These are phyloP conservation scores for Phytopythium aichiense DNA, from an alignment of 352 stramenopile genomes.

Conservation along the genomic window DNA sequence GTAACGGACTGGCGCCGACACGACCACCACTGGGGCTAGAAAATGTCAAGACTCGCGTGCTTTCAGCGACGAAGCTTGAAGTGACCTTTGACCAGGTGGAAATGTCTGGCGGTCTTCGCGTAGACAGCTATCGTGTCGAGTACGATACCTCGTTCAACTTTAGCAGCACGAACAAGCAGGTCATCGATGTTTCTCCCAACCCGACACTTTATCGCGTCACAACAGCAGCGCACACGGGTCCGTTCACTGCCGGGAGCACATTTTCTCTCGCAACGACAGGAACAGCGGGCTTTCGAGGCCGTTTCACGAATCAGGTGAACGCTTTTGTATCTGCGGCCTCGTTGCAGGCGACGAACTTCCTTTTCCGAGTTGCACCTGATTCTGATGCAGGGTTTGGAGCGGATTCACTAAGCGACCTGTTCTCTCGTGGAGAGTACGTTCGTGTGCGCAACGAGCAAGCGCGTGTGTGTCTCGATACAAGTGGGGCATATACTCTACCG, in stretches of 20 bases:
- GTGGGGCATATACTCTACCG: constrained; percentile 44
- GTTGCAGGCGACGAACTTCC: constrained; percentile 31
- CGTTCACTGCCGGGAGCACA: constrained; percentile 51
- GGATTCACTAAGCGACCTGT: constrained; percentile 24
- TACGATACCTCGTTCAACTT: constrained; percentile 34
- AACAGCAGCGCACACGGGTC: constrained; percentile 59
- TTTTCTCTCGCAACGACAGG: constrained; percentile 64
- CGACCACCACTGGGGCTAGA: constrained; percentile 40
- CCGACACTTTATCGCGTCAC: constrained; percentile 61
- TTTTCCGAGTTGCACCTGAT: constrained; percentile 45
- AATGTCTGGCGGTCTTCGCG: constrained; percentile 43
- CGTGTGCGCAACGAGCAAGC: constrained; percentile 50
- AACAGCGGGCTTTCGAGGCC: constrained; percentile 38
- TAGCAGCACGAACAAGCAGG: constrained; percentile 15
- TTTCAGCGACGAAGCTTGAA: constrained; percentile 38
- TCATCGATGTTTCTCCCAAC: constrained; percentile 21
- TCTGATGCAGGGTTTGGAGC: constrained; percentile 25
- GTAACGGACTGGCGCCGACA: constrained; percentile 35
- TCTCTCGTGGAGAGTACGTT: constrained; percentile 64
- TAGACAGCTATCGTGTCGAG: constrained; percentile 61
- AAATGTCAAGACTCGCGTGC: constrained; percentile 33
- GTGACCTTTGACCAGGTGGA: constrained; percentile 60
- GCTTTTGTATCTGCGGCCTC: constrained; percentile 36
- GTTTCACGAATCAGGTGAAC: constrained; percentile 40
- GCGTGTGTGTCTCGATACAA: constrained; percentile 63